phyloP scores from a whole-genome alignment of 805 yeast species.

The Lachancea sp. region DNA sequence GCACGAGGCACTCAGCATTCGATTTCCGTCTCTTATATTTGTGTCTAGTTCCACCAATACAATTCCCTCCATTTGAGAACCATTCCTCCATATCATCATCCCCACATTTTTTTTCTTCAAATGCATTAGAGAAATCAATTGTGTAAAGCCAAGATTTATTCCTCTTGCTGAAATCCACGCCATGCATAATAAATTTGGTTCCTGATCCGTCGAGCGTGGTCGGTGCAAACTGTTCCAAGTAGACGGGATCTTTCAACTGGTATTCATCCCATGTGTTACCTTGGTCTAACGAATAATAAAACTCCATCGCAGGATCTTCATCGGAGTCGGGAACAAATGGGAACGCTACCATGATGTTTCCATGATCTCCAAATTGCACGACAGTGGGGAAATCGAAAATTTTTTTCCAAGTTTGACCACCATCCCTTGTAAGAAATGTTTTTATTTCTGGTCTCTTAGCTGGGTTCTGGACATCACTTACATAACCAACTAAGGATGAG shows the following conservation, averaged over 20 bases:
- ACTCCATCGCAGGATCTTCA: conserved; percentile 32
- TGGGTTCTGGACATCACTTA: conserved; percentile 16
- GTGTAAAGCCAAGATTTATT: conserved; percentile 20
- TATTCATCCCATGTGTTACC: conserved; percentile 58
- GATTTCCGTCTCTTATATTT: conserved; percentile 57
- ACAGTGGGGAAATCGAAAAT: conserved; percentile 47
- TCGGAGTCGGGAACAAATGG: conserved; percentile 37
- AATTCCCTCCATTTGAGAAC: conserved; percentile 36
- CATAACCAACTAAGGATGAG: conserved; percentile 20
- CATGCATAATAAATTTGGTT: conserved; percentile 47
- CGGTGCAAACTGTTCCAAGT: conserved; percentile 37
- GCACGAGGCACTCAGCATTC: conserved; percentile 51
- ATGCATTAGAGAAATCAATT: conserved; percentile 55
- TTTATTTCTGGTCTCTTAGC: conserved; percentile 16
- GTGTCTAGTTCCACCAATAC: conserved; percentile 66
- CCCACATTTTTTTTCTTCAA: conserved; percentile 38
- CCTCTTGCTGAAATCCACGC: conserved; percentile 24
- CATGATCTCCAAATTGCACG: conserved; percentile 69
- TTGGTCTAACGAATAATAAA: conserved; percentile 60
- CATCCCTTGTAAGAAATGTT: conserved; percentile 68
- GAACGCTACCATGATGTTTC: conserved; percentile 63
- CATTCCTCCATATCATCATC: conserved; percentile 58
- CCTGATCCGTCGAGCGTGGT: conserved; percentile 72
- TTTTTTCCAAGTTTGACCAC: conserved; percentile 65
- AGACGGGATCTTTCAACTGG: conserved; percentile 40